Percentiles rank a stretch among this genome's conserved stretches.
Conservation (phyloP, 768 basidiomycete genomes). For the Hypsizygus marmoreus region DNA sequence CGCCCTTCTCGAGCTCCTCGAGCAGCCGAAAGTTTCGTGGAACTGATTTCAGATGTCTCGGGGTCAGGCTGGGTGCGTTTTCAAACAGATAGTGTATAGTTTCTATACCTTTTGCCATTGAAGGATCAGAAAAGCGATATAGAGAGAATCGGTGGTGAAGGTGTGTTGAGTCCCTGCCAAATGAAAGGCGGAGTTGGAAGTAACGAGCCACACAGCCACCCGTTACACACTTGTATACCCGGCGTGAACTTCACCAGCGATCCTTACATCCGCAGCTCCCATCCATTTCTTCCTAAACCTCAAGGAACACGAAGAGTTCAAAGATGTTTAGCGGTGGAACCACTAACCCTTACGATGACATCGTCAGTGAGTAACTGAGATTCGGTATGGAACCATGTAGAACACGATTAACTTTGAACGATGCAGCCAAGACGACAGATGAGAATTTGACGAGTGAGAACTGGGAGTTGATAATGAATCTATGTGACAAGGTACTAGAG, state of each 20-base stretch:
- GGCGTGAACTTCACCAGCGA: constrained; percentile 16
- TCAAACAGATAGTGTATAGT: too few species aligned
- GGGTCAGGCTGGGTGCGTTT: neutral
- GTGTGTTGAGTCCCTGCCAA: neutral
- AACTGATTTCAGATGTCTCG: constrained; percentile 48
- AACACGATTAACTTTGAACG: constrained; percentile 5
- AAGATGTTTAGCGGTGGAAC: constrained; percentile 73
- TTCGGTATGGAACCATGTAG: neutral
- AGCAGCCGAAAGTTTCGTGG: constrained; percentile 96
- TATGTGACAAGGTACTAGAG: constrained; percentile 96
- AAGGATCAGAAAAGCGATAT: constrained; percentile 7
- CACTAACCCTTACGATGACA: constrained; percentile 84
- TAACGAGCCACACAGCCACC: constrained; percentile 30
- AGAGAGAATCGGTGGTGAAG: constrained; percentile 4
- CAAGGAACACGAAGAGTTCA: constrained; percentile 4
- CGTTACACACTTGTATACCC: too few species aligned
- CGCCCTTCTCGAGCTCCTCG: constrained; percentile 99
- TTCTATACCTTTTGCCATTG: constrained; percentile 64
- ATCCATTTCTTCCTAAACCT: neutral
- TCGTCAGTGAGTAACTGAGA: constrained; percentile 63
- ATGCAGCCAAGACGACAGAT: constrained; percentile 90
- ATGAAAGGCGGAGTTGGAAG: constrained; percentile 17
- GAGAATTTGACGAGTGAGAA: constrained; percentile 94
- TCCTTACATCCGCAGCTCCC: neutral
- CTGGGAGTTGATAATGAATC: constrained; percentile 91